These are phyloP conservation scores for Lenzites betulinus DNA, from an alignment of 768 basidiomycete genomes.

Conservation along the genomic window DNA sequence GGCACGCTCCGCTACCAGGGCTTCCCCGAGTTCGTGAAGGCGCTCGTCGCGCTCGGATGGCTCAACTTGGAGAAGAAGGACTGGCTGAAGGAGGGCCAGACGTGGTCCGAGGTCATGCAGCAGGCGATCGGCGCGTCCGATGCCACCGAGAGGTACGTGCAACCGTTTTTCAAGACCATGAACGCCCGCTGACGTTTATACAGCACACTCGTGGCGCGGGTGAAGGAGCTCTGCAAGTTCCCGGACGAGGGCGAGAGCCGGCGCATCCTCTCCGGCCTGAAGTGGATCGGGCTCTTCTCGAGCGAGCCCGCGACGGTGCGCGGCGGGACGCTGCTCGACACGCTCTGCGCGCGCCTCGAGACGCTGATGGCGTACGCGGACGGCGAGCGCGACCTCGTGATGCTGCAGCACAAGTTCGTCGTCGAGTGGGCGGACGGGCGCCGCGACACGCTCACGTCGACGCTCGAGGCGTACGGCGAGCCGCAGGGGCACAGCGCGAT, in stretches of 20 bases:
- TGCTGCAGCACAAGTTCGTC: constrained; percentile 98
- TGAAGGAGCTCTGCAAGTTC: constrained; percentile 74
- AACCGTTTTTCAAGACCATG: too few species aligned
- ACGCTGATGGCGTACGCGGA: constrained; percentile 87
- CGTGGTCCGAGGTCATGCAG: constrained; percentile 85
- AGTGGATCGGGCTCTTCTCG: constrained; percentile 95
- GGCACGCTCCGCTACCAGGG: constrained; percentile 96
- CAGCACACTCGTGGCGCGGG: constrained; percentile 72
- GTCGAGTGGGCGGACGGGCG: constrained; percentile 87
- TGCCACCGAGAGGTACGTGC: constrained; percentile 64
- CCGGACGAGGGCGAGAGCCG: constrained; percentile 66
- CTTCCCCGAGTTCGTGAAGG: constrained; percentile 92
- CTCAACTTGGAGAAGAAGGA: constrained; percentile 73
- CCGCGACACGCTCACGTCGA: constrained; percentile 84
- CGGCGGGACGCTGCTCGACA: constrained; percentile 83
- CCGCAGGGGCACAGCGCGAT: constrained; percentile 84
- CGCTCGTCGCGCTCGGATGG: constrained; percentile 87
- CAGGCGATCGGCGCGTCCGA: constrained; percentile 69
- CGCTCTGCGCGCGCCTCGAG: constrained; percentile 90
- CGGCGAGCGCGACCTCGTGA: constrained; percentile 93
- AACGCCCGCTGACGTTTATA: too few species aligned
- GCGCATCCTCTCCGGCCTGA: constrained; percentile 86
- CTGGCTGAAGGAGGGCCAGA: constrained; percentile 73
- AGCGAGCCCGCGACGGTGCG: constrained; percentile 59
- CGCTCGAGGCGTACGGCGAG: constrained; percentile 86